Evolutionary conservation across 306 rosid species (phyloP).

Genomic region (Datisca glomerata): DNA sequence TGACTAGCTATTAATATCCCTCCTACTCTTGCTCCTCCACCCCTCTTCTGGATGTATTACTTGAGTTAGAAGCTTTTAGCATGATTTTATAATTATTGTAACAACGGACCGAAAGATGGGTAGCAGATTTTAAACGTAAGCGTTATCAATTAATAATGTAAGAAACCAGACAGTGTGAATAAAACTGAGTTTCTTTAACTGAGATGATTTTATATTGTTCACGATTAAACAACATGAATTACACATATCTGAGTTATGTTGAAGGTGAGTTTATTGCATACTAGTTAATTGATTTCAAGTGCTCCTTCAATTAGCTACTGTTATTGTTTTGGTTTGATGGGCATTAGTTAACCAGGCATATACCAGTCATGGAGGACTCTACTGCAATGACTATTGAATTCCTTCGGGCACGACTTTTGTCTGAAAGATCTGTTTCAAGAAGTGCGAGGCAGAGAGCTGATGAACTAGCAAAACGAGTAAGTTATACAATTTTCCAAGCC

Average conservation of each 20-base stretch:
- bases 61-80: constrained; percentile 4
- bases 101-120: too few species aligned
- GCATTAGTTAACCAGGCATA: constrained; percentile 21
- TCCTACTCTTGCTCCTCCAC: not conserved
- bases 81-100: too few species aligned
- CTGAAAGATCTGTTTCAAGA: constrained; percentile 83
- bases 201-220: not conserved
- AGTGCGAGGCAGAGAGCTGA: constrained; percentile 77
- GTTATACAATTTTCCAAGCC: too few species aligned
- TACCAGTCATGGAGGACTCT: constrained; percentile 51
- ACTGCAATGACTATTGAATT: constrained; percentile 67
- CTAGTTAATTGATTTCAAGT: constrained; percentile 3
- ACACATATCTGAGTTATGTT: not conserved
- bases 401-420: constrained; percentile 76
- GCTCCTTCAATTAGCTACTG: not conserved
- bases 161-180: too few species aligned
- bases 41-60: not conserved
- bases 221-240: not conserved
- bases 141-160: too few species aligned
- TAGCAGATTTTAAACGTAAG: too few species aligned
- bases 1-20: not conserved
- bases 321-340: constrained; percentile 12
- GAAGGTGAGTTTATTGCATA: not conserved
- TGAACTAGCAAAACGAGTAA: constrained; percentile 64
- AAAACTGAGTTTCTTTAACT: not conserved